Conservation (phyloP, 208 protist genomes). For the Trypanosoma boissoni region DNA sequence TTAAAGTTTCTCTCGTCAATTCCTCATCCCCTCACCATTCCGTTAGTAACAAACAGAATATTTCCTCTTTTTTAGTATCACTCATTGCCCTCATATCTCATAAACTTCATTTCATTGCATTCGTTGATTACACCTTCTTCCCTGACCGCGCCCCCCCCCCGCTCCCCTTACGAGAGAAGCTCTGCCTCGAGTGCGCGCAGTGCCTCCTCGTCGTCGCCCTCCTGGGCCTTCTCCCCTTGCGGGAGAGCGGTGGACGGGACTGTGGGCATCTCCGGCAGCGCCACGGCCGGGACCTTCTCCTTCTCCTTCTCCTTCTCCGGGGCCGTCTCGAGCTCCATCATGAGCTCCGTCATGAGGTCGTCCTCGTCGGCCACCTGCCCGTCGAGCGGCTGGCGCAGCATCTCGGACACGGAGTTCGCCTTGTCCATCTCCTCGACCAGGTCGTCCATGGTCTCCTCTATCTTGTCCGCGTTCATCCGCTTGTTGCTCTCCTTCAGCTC, state of each 20-base stretch:
- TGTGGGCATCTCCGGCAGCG: slow-evolving; percentile 37
- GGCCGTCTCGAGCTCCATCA: slow-evolving; percentile 55
- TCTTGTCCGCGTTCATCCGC: slow-evolving; percentile 82
- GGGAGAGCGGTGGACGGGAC: slow-evolving; percentile 25
- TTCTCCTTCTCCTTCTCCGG: slow-evolving; percentile 14
- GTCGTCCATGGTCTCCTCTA: slow-evolving; percentile 89
- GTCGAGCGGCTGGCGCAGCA: slow-evolving; percentile 78
- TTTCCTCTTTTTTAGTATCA: no score
- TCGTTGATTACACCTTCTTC: no score
- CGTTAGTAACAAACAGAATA: no score
- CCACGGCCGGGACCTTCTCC: slow-evolving; percentile 5
- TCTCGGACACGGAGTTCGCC: slow-evolving; percentile 83
- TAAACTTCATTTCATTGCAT: no score
- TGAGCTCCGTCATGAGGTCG: slow-evolving; percentile 79
- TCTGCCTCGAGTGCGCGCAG: slow-evolving; percentile 69
- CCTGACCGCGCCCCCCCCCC: no score
- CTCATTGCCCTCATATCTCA: no score
- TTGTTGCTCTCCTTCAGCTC: slow-evolving; percentile 80
- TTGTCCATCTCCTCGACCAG: slow-evolving; percentile 90
- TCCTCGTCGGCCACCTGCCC: slow-evolving; percentile 79
- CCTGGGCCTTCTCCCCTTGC: slow-evolving; percentile 27
- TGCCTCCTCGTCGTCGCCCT: slow-evolving; percentile 74
- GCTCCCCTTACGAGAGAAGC: slow-evolving; percentile 33
- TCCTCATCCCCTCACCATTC: no score
- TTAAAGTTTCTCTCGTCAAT: no score